These are phyloP conservation scores for Aspergillus asperescens DNA, from an alignment of 495 filamentous ascomycete species.

Conservation along the genomic window DNA sequence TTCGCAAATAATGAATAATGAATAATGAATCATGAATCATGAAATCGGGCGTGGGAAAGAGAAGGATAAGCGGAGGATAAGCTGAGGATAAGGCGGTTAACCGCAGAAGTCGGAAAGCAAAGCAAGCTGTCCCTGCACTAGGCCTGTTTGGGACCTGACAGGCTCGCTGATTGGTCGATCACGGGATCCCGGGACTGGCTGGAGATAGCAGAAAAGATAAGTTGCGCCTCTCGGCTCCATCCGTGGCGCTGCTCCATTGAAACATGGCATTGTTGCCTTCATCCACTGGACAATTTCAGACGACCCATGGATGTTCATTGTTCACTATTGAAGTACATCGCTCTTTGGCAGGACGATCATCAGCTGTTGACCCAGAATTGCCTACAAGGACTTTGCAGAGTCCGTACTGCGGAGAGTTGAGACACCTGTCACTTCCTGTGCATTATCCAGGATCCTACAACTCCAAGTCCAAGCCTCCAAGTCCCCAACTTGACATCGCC, in stretches of 20 bases:
- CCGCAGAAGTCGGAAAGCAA: background rate
- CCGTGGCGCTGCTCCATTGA: background rate
- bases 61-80: no score
- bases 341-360: background rate
- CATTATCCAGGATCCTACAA: background rate
- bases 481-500: background rate
- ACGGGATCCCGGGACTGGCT: slow-evolving; percentile 3
- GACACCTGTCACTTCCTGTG: background rate
- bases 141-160: background rate
- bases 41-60: background rate
- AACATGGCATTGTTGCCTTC: background rate
- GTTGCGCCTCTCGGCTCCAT: background rate
- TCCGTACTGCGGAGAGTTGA: background rate
- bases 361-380: no score
- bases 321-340: background rate
- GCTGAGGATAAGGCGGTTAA: slow-evolving; percentile 15
- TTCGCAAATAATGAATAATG: slow-evolving; percentile 29
- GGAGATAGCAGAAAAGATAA: slow-evolving; percentile 10
- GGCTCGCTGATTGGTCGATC: slow-evolving; percentile 5
- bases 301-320: no score
- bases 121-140: background rate
- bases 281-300: background rate
- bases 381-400: no score
- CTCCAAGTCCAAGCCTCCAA: background rate
- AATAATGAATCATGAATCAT: no score